Evolutionary conservation across 495 filamentous ascomycete genomes (phyloP), one percentile per base, ranked within the genome.

Genomic region (Peziza echinospora): DNA sequence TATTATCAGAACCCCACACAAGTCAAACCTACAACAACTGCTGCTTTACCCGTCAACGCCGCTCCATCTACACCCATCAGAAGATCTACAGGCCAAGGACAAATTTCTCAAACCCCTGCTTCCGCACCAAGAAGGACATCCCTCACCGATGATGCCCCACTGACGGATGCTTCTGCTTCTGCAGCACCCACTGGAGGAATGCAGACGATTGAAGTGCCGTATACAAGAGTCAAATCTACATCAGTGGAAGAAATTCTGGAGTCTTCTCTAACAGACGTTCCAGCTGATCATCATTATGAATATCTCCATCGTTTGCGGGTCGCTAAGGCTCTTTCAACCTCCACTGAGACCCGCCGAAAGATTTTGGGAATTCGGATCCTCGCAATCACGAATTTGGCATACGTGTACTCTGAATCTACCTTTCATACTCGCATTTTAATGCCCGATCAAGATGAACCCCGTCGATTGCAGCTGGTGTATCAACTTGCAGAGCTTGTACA

Each of bases 401-500:
- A 91, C 61, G 77, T 96, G 46, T 75, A 84, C 53, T 68, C 73
- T 2, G 91, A 96, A 54, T 60, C 68, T 5, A 66, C 71, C 7
- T 93, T 96, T 57, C 69, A 82, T 41, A 76, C 84, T 51, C 92
- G 84, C 62, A 71, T 92, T 37, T 65, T 92, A 21, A 81, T 80
- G 56, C 78, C 81, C 54, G 91, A 99, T 54, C 73, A 75, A 46
- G 91, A 99, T 59, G 83, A 93, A 59, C 83, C 89, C 2, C 77
- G 87, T 45, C 74, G 82, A 47, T 75, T 86, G 45, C 91, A 99
- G 61, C 66, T 96, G 21, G 75, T 82, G 3, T 92, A 92, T 57
- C 91, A 99, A 53, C 73, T 96, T 24, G 80, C 79, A 21, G 87
- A 94, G 59, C 62, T 99, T 43, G 77, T 96, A 26, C 87, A 91